Percentiles rank a stretch among this genome's conserved stretches.
Conservation (phyloP, 768 basidiomycete species). For the Leccinum disarticulatum region DNA sequence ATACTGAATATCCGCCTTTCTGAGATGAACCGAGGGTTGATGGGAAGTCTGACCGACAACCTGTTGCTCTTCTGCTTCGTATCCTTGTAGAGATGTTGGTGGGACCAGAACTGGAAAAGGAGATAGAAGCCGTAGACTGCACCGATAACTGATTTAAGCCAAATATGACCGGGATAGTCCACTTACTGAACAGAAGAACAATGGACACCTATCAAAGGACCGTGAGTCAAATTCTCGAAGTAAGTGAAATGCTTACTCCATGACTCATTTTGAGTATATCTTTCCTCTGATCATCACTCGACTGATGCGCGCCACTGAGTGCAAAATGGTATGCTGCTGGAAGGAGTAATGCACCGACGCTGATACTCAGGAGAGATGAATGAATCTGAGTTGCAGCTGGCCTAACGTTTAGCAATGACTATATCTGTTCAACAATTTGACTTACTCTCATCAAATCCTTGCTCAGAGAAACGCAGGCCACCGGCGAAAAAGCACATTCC, state of each 20-base stretch:
- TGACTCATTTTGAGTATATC: slow-evolving; percentile 52
- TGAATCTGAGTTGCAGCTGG: slow-evolving; percentile 66
- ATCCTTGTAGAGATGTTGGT: slow-evolving; percentile 51
- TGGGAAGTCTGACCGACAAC: slow-evolving; percentile 35
- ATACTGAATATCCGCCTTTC: slow-evolving; percentile 29
- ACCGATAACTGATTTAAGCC: neutral
- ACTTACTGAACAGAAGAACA: slow-evolving; percentile 52
- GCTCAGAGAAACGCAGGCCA: slow-evolving; percentile 73
- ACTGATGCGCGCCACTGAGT: slow-evolving; percentile 26
- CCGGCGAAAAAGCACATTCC: slow-evolving; percentile 93
- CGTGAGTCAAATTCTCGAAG: slow-evolving; percentile 1
- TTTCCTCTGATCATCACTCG: slow-evolving; percentile 34
- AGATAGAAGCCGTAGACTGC: slow-evolving; percentile 52
- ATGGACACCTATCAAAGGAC: slow-evolving; percentile 42
- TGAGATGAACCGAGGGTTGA: slow-evolving; percentile 28
- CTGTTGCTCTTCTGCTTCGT: slow-evolving; percentile 45
- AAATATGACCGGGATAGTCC: neutral
- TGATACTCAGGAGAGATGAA: slow-evolving; percentile 71
- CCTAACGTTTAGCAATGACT: slow-evolving; percentile 4
- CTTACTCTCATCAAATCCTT: slow-evolving; percentile 75
- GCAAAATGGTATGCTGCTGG: slow-evolving; percentile 80
- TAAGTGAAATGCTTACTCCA: slow-evolving; percentile 38
- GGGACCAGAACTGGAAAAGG: slow-evolving; percentile 58
- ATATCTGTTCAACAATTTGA: slow-evolving; percentile 4
- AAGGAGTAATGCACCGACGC: slow-evolving; percentile 75